Percentiles rank a stretch among this genome's conserved stretches.
phyloP scores from a whole-genome alignment of 2,329 filamentous ascomycete species.

The Xylaria sp. region DNA sequence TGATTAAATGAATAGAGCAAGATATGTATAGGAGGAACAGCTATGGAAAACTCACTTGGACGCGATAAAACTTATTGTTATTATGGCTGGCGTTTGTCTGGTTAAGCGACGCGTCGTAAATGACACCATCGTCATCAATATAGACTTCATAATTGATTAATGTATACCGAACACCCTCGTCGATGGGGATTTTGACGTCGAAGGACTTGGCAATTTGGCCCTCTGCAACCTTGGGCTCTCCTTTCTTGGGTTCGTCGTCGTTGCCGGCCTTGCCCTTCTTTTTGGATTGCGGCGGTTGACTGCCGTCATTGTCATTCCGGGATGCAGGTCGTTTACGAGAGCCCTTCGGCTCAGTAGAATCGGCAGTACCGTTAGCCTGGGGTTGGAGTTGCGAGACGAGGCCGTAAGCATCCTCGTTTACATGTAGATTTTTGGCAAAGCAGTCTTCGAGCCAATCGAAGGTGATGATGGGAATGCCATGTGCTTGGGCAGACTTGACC shows the following conservation, averaged over 20 bases:
- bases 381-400: conserved; percentile 35
- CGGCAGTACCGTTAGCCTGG: conserved; percentile 23
- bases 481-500: conserved; percentile 59
- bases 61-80: conserved; percentile 85
- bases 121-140: conserved; percentile 72
- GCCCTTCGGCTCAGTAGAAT: conserved; percentile 28
- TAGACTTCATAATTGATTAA: conserved; percentile 65
- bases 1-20: not conserved
- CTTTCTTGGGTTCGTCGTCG: conserved; percentile 38
- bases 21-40: not conserved
- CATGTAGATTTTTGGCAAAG: conserved; percentile 54
- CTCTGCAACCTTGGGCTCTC: conserved; percentile 46
- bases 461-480: conserved; percentile 65
- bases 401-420: conserved; percentile 51
- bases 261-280: conserved; percentile 50
- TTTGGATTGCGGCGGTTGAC: conserved; percentile 45
- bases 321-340: conserved; percentile 44
- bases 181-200: conserved; percentile 61
- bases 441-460: conserved; percentile 73
- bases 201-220: conserved; percentile 61
- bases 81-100: conserved; percentile 78
- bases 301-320: conserved; percentile 42
- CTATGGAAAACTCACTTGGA: conserved; percentile 65
- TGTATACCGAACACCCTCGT: conserved; percentile 56
- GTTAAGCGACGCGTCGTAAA: conserved; percentile 83